Conservation (phyloP, 495 filamentous ascomycete species). For the Parathielavia appendiculata region DNA sequence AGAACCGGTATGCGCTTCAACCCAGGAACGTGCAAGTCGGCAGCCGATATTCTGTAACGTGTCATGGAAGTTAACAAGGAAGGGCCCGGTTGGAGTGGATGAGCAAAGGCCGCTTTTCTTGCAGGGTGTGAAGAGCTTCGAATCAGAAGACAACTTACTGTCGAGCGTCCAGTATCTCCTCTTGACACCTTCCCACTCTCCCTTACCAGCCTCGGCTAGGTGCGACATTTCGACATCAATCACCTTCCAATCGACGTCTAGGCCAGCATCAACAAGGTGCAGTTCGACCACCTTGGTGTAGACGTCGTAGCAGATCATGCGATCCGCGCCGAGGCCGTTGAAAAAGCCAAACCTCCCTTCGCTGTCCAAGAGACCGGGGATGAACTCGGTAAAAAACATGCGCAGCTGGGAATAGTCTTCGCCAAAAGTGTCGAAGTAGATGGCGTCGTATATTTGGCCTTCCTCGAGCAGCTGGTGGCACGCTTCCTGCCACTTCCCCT, state of each 20-base stretch:
- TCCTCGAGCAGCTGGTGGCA: slow-evolving; percentile 64
- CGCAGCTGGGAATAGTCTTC: slow-evolving; percentile 83
- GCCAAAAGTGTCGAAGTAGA: slow-evolving; percentile 98
- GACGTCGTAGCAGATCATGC: slow-evolving; percentile 89
- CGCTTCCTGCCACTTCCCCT: slow-evolving; percentile 79
- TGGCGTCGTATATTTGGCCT: slow-evolving; percentile 74
- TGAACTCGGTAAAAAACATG: slow-evolving; percentile 81
- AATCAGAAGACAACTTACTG: slow-evolving; percentile 38
- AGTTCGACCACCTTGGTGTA: slow-evolving; percentile 90
- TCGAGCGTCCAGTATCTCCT: slow-evolving; percentile 84
- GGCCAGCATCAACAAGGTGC: slow-evolving; percentile 84
- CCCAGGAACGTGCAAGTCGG: slow-evolving; percentile 57
- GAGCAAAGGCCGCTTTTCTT: no score
- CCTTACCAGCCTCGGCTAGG: slow-evolving; percentile 47
- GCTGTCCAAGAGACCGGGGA: slow-evolving; percentile 69
- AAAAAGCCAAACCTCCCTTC: slow-evolving; percentile 86
- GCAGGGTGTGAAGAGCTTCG: no score
- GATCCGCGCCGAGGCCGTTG: slow-evolving; percentile 90
- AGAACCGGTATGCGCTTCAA: slow-evolving; percentile 25
- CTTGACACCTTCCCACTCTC: slow-evolving; percentile 79
- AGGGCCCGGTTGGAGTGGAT: no score
- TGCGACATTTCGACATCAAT: slow-evolving; percentile 61
- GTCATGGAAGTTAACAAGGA: slow-evolving; percentile 18
- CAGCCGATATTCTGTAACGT: slow-evolving; percentile 42
- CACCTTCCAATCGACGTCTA: slow-evolving; percentile 82